phyloP scores from a whole-genome alignment of 352 stramenopile species.

The Pythium biforme region DNA sequence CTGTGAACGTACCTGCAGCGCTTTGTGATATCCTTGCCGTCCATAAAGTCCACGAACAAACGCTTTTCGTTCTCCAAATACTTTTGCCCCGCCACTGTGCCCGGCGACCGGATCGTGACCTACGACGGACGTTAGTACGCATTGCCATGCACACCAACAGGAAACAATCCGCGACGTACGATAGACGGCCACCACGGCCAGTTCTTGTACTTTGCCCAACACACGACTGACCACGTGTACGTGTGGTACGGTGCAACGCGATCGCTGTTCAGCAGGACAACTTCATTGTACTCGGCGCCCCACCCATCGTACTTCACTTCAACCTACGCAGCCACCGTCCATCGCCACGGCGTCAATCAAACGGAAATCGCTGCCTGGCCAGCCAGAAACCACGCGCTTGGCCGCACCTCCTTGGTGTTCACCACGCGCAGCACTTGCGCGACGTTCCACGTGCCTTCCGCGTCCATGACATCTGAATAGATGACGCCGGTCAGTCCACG shows the following conservation, averaged over 20 bases:
- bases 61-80: constrained; percentile 22
- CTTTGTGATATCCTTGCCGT: constrained; percentile 23
- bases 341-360: background rate
- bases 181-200: constrained; percentile 74
- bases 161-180: constrained; percentile 27
- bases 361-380: no score
- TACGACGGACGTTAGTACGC: constrained; percentile 16
- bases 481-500: no score
- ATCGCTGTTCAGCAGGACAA: constrained; percentile 53
- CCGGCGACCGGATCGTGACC: constrained; percentile 49
- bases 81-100: constrained; percentile 1
- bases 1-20: constrained; percentile 25
- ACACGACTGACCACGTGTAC: constrained; percentile 77
- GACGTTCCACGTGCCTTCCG: constrained; percentile 68
- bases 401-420: background rate
- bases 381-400: no score
- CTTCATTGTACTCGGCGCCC: constrained; percentile 52
- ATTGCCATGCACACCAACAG: background rate
- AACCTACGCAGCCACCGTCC: constrained; percentile 30
- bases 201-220: constrained; percentile 83
- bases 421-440: constrained; percentile 25
- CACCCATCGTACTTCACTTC: constrained; percentile 75
- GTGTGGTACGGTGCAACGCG: constrained; percentile 73
- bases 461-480: constrained; percentile 69
- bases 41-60: constrained; percentile 41